Base-by-base conservation (phyloP, 805 yeast genomes). In the Naumovozyma dairenensis region DNA sequence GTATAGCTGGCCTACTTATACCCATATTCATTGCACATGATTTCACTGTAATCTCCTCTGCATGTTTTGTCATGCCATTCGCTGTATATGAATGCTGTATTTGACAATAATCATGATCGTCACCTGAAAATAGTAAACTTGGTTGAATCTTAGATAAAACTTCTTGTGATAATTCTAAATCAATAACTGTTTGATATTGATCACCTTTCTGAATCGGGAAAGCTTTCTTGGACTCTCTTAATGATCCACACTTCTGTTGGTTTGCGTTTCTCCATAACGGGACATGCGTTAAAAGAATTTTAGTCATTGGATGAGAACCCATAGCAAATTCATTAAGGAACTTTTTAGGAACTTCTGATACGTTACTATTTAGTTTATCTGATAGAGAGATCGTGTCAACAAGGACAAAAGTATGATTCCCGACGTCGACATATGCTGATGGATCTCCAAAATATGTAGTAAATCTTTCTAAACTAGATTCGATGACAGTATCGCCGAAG, bases 41-140 rank as follows among this genome's bases (percentile, higher is more conserved):
- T 56, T 92, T 92, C 19, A 87, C 86, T 0, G 96, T 84, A 42
- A 80, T 74, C 54, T 92, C 98, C 33, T 77, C 78, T 3, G 74
- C 66, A 2, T 42, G 46, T 25, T 43, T 40, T 0, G 42, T 36
- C 1, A 51, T 55, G 10, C 51, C 52, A 28, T 45, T 38, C 6
- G 28, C 35, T 1, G 35, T 31, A 38, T 60, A 51, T 8, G 43
- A 25, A 53, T 89, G 96, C 15, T 61, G 59, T 20, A 80, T 69
- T 43, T 81, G 84, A 55, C 99, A 92, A 46, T 84, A 86, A 55
- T 92, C 98, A 60, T 92, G 99, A 55, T 92, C 98, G 55, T 92
- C 99, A 1, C 98, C 99, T 5, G 93, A 75, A 50, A 86, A 83
- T 4, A 82, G 67, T 8, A 77, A 56, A 12, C 65, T 65, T 0